A percentile compares a stretch with the other conserved stretches of the same genome.
Evolutionary conservation across 2,329 filamentous ascomycete species (phyloP).

Genomic region (Fusarium ramigenum): DNA sequence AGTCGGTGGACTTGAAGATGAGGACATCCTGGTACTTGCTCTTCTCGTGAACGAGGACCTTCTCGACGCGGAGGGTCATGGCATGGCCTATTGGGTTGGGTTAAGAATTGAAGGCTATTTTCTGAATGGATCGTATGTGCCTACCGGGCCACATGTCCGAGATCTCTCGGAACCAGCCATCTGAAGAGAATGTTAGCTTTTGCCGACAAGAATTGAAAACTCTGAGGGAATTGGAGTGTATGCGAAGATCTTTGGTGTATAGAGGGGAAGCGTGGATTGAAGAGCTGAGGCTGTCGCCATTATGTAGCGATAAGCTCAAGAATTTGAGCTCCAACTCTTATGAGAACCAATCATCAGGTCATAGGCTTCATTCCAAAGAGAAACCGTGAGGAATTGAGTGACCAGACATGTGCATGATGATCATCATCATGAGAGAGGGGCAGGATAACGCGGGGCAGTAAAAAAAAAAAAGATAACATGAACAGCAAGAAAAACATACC

Average conservation of each 20-base stretch:
- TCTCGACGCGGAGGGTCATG: conserved; percentile 98
- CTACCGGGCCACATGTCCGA: conserved; percentile 94
- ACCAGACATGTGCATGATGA: conserved; percentile 3
- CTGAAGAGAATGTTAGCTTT: conserved; percentile 56
- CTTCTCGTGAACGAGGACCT: conserved; percentile 99
- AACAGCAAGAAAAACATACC: conserved; percentile 55
- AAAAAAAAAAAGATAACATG: conserved; percentile 2
- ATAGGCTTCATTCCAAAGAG: background rate
- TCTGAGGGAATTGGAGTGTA: conserved; percentile 2
- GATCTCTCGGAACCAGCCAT: conserved; percentile 99
- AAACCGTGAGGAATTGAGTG: background rate
- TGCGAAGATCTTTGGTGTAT: background rate
- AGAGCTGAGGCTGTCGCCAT: background rate
- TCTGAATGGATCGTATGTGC: conserved; percentile 1
- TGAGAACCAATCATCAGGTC: background rate
- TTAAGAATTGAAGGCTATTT: background rate
- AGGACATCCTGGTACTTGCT: conserved; percentile 99
- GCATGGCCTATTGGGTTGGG: conserved; percentile 83
- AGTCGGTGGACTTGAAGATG: conserved; percentile 97
- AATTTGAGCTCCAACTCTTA: background rate
- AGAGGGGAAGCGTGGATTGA: background rate
- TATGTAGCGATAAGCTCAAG: background rate
- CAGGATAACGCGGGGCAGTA: conserved; percentile 33
- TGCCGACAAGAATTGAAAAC: background rate
- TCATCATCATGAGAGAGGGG: conserved; percentile 42